Percentiles rank a stretch among this genome's conserved stretches.
Evolutionary conservation across 345 rosid genomes (phyloP).

Genomic region (Diplotaxis tenuifolia): DNA sequence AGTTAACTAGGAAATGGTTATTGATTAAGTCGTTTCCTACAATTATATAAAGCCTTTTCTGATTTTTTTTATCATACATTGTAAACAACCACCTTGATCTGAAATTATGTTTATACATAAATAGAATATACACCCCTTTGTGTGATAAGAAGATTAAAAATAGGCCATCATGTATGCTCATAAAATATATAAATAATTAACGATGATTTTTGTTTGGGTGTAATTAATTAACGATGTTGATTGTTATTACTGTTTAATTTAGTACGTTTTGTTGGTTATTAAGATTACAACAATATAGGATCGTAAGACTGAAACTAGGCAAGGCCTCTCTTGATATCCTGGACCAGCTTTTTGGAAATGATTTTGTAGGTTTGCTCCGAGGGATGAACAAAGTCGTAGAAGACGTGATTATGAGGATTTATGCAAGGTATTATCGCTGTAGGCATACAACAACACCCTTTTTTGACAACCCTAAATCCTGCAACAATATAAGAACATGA

Average conservation of each 20-base stretch:
- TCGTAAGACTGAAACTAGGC: constrained; percentile 23
- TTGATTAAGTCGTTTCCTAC: not conserved
- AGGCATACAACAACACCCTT: constrained; percentile 35
- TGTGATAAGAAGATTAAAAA: not conserved
- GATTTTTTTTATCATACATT: constrained; percentile 4
- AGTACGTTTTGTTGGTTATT: not conserved
- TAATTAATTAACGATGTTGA: too few relatives aligned
- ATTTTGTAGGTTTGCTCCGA: constrained; percentile 55
- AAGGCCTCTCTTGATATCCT: constrained; percentile 26
- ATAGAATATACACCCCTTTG: constrained; percentile 11
- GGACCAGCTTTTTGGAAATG: constrained; percentile 32
- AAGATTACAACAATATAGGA: not conserved
- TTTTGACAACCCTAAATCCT: constrained; percentile 26
- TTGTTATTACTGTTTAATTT: not conserved
- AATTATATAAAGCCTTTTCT: not conserved
- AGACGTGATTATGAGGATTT: constrained; percentile 38
- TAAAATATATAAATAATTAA: not conserved
- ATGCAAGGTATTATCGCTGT: constrained; percentile 38
- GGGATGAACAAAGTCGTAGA: constrained; percentile 74
- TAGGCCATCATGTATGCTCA: constrained; percentile 12
- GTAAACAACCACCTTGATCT: constrained; percentile 11
- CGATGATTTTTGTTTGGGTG: too few relatives aligned
- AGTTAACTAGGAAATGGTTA: not conserved
- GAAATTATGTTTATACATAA: constrained; percentile 5
- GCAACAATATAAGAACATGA: constrained; percentile 14